A percentile compares a stretch with the other conserved stretches of the same genome.
phyloP scores from a whole-genome alignment of 139 green algal species.

The Marvania coccoides region DNA sequence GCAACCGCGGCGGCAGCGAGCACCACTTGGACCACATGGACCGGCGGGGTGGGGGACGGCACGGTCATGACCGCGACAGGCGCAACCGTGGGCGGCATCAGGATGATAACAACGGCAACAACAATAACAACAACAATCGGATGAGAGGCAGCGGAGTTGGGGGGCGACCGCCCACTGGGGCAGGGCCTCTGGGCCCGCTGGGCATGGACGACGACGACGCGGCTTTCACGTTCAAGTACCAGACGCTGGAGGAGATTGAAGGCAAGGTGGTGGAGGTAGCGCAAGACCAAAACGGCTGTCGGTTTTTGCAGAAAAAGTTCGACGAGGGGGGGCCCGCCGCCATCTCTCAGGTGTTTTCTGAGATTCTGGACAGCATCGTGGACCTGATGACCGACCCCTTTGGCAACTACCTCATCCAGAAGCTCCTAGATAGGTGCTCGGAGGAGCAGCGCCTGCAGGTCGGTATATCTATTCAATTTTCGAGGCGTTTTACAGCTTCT shows the following conservation, averaged over 20 bases:
- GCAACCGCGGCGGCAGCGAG: background rate
- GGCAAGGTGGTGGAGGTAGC: constrained; percentile 75
- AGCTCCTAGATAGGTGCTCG: constrained; percentile 91
- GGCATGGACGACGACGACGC: constrained; percentile 4
- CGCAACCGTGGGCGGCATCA: background rate
- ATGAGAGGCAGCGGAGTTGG: constrained; percentile 3
- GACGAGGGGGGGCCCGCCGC: constrained; percentile 84
- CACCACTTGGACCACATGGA: constrained; percentile 10
- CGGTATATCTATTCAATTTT: constrained; percentile 23
- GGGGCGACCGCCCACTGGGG: constrained; percentile 28
- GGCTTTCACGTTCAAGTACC: constrained; percentile 33
- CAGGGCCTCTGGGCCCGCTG: background rate
- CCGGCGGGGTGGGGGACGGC: constrained; percentile 3
- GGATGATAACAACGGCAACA: background rate
- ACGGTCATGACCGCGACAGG: constrained; percentile 4
- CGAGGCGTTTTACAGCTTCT: background rate
- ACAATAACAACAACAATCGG: constrained; percentile 1
- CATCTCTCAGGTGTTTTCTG: constrained; percentile 63
- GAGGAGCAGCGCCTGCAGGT: constrained; percentile 78
- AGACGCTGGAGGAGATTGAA: constrained; percentile 52
- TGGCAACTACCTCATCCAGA: constrained; percentile 99
- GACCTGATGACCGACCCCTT: constrained; percentile 99
- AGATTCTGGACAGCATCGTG: constrained; percentile 73
- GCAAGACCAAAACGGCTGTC: constrained; percentile 96
- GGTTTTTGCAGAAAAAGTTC: constrained; percentile 96